Evolutionary conservation across 202 grass and related monocot genomes (phyloP), one percentile per base, ranked within the genome.

Genomic region (Musa balbisiana): DNA sequence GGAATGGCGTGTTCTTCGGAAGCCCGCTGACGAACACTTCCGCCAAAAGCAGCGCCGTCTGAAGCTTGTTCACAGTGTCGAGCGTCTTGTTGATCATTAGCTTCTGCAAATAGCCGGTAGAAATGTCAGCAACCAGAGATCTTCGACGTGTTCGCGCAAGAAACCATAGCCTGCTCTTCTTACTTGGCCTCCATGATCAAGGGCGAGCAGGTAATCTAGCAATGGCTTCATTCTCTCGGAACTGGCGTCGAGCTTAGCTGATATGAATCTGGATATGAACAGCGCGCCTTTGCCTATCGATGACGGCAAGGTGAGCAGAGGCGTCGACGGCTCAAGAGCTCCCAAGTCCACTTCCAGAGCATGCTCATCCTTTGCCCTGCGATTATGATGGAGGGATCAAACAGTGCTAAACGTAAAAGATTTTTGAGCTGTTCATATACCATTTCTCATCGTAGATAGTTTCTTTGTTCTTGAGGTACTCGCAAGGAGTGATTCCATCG

Each of bases 391-490:
- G 33, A 43, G 33, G 33, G 33, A 8, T 43, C 33, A 43, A 43
- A 43, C 33, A 43, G 33, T 43, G 33, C 4, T 43, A 43, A 43
- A 43, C 4, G 33, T 43, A 43, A 43, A 43, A 43, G 33, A 43
- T 43, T 43, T 43, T 43, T 43, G 4, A 43, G 4, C 33, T 6
- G 33, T 43, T 6, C 5, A 43, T 10, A 58, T 84, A 98, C 94
- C 94, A 98, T 60, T 85, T 86, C 53, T 98, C 91, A 78, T 98
- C 88, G 72, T 83, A 98, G 63, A 98, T 76, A 11, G 83, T 85
- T 77, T 98, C 94, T 83, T 98, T 98, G 87, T 81, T 89, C 81
- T 98, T 92, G 15, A 98, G 76, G 64, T 98, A 98, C n/a, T 94
- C 91, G 0, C 88, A 89, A 1, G 87, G 52, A 21, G 94, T 92